These are phyloP conservation scores for Phytophthora fragariae DNA, from an alignment of 352 stramenopile species.

Conservation along the genomic window DNA sequence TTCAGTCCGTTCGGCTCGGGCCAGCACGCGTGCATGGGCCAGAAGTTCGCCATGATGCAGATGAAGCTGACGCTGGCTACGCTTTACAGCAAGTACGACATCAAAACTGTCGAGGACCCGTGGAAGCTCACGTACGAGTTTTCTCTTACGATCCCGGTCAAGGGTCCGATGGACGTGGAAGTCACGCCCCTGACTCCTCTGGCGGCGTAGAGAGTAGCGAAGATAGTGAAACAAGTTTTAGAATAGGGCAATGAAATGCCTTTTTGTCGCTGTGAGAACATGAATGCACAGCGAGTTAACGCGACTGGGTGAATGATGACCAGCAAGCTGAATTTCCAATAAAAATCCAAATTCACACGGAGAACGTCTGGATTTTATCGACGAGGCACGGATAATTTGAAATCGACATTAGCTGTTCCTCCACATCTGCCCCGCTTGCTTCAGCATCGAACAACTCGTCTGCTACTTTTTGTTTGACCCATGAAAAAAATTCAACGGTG, in stretches of 20 bases:
- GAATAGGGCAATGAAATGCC: neutral
- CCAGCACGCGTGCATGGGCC: conserved; percentile 60
- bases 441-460: too few relatives aligned
- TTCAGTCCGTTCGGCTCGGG: conserved; percentile 60
- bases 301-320: too few relatives aligned
- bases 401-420: too few relatives aligned
- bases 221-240: neutral
- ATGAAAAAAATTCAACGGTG: too few relatives aligned
- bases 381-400: too few relatives aligned
- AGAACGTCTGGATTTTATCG: too few relatives aligned
- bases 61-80: conserved; percentile 66
- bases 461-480: too few relatives aligned
- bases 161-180: conserved; percentile 36
- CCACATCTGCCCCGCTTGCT: too few relatives aligned
- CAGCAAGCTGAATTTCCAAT: too few relatives aligned
- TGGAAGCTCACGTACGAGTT: conserved; percentile 56
- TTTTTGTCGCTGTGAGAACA: neutral
- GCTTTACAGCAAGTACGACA: conserved; percentile 54
- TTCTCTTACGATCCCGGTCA: conserved; percentile 50
- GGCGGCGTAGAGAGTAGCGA: neutral
- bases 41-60: conserved; percentile 59
- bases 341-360: too few relatives aligned
- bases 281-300: neutral
- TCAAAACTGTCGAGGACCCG: conserved; percentile 49
- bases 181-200: conserved; percentile 19